These are phyloP conservation scores for Saccharomycopsis fermentans DNA, from an alignment of 805 yeast genomes.

Conservation along the genomic window DNA sequence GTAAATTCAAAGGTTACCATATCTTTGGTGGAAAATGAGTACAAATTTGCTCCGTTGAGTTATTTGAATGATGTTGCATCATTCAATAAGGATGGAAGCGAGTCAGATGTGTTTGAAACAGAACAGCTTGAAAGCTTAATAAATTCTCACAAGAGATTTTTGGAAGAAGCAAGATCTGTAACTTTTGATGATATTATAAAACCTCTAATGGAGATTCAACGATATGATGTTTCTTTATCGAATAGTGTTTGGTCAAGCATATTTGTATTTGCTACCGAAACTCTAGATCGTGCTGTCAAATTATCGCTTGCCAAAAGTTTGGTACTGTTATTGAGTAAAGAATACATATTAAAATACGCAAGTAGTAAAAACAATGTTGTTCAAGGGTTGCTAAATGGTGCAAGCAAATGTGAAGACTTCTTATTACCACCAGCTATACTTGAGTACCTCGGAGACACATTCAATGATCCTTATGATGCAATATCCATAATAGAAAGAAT, in stretches of 20 bases:
- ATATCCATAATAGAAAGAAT: constrained; percentile 74
- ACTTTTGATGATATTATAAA: constrained; percentile 50
- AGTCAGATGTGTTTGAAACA: constrained; percentile 16
- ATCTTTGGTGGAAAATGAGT: constrained; percentile 36
- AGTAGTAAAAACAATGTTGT: constrained; percentile 81
- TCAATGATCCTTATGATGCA: constrained; percentile 86
- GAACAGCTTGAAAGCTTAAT: constrained; percentile 25
- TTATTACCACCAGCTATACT: constrained; percentile 91
- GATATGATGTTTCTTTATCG: constrained; percentile 67
- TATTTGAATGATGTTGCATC: constrained; percentile 23
- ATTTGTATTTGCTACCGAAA: constrained; percentile 67
- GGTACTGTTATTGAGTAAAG: constrained; percentile 73
- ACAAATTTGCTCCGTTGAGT: constrained; percentile 43
- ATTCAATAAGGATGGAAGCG: not conserved
- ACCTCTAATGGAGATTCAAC: constrained; percentile 73
- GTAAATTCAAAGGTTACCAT: constrained; percentile 44
- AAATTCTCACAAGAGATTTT: constrained; percentile 26
- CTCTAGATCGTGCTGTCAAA: constrained; percentile 46
- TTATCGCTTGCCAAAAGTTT: constrained; percentile 76
- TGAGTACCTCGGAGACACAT: constrained; percentile 78
- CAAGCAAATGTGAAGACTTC: constrained; percentile 58
- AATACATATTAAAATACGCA: constrained; percentile 85
- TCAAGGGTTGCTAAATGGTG: constrained; percentile 73
- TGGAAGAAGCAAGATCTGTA: constrained; percentile 25
- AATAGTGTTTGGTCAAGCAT: constrained; percentile 74